Evolutionary conservation across 2,329 filamentous ascomycete species (phyloP).

Genomic region (Cladosporium sp.): DNA sequence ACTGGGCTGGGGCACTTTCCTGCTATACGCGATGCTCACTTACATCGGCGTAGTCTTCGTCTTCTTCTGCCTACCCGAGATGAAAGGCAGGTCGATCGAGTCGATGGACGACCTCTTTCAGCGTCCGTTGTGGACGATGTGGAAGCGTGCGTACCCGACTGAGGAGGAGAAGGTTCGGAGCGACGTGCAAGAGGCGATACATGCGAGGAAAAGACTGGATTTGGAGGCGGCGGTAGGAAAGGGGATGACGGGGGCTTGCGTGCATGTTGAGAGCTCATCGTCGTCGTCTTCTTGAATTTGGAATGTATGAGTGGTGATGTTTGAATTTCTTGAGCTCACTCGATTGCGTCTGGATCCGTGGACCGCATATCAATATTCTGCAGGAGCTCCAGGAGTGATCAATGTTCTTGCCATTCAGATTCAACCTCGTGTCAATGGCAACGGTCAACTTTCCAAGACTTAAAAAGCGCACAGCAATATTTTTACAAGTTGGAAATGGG

Average conservation of each 20-base stretch:
- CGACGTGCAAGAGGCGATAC: constrained; percentile 17
- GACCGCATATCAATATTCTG: too few species aligned
- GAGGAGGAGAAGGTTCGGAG: constrained; percentile 20
- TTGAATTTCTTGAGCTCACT: too few species aligned
- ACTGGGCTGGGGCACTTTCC: constrained; percentile 18
- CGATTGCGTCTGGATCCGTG: too few species aligned
- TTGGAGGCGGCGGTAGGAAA: constrained; percentile 9
- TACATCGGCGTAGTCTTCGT: constrained; percentile 19
- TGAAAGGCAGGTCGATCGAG: constrained; percentile 20
- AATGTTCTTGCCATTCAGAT: too few species aligned
- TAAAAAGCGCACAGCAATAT: not conserved
- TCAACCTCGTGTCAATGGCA: too few species aligned
- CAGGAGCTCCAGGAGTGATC: too few species aligned
- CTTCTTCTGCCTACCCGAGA: constrained; percentile 19
- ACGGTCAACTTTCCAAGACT: too few species aligned
- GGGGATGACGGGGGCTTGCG: not conserved
- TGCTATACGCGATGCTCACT: constrained; percentile 19
- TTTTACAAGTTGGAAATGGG: constrained; percentile 6
- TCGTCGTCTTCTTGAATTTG: not conserved
- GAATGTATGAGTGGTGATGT: too few species aligned
- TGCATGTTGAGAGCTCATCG: not conserved
- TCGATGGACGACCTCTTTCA: constrained; percentile 22
- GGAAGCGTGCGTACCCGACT: constrained; percentile 18
- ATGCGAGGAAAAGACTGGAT: constrained; percentile 7
- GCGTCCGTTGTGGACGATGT: constrained; percentile 19